Evolutionary conservation across 2,329 filamentous ascomycete species (phyloP).

Genomic region (Fusarium papillatum): DNA sequence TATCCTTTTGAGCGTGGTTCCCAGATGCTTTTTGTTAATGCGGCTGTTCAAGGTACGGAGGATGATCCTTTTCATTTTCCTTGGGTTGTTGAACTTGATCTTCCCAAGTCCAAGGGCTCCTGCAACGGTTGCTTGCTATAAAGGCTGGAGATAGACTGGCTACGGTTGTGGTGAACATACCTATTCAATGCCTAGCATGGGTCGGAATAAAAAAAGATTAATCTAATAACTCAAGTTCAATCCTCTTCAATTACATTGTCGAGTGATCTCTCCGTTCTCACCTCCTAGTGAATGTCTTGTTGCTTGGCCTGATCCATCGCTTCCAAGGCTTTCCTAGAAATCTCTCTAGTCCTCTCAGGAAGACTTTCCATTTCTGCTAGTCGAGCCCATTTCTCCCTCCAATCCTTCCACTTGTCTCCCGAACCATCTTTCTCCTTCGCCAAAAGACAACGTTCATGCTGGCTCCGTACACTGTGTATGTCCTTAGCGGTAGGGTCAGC

Average conservation of each 20-base stretch:
- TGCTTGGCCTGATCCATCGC: slow-evolving; percentile 4
- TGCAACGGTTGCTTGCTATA: background rate
- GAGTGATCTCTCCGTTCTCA: background rate
- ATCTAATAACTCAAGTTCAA: background rate
- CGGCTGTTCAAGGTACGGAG: slow-evolving; percentile 17
- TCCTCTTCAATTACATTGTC: background rate
- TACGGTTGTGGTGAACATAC: too few species aligned
- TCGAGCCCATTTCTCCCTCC: slow-evolving; percentile 14
- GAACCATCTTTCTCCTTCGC: background rate
- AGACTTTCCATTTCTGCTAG: background rate
- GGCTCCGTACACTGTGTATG: background rate
- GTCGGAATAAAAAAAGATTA: background rate
- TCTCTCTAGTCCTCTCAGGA: background rate
- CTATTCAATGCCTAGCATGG: background rate
- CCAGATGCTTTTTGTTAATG: slow-evolving; percentile 40
- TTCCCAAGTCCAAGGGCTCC: background rate
- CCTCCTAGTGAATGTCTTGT: background rate
- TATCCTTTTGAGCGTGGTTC: background rate
- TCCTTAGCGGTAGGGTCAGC: background rate
- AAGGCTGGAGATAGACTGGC: background rate
- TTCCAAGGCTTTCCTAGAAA: slow-evolving; percentile 1
- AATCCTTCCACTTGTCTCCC: slow-evolving; percentile 3
- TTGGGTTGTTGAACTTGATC: slow-evolving; percentile 33
- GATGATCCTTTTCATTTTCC: slow-evolving; percentile 17
- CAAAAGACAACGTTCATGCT: background rate